Evolutionary conservation across 169 alveolate genomes (phyloP).

Genomic region (Cryptosporidium andersoni): DNA sequence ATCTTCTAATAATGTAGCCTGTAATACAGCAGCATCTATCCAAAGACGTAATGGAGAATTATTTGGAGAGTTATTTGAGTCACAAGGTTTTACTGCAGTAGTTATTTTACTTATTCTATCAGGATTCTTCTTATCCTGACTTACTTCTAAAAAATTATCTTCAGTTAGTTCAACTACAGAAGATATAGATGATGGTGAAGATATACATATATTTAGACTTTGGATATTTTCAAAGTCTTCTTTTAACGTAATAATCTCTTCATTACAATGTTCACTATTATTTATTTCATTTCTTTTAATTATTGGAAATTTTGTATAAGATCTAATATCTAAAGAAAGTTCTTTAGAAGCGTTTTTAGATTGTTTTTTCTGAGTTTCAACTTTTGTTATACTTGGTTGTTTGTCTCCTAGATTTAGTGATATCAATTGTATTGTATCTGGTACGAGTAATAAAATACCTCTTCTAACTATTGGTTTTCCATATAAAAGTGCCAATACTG

Average conservation of each 20-base stretch:
- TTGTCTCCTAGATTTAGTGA: not conserved
- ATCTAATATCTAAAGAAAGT: slow-evolving; percentile 24
- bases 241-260: not conserved
- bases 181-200: too few species aligned
- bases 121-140: too few species aligned
- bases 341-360: not conserved
- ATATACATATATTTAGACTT: too few species aligned
- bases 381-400: not conserved
- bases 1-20: slow-evolving; percentile 1
- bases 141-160: too few species aligned
- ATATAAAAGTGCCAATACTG: slow-evolving; percentile 30
- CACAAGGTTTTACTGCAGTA: too few species aligned
- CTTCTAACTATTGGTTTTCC: slow-evolving; percentile 56
- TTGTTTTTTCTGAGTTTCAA: not conserved
- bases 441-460: slow-evolving; percentile 29
- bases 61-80: too few species aligned
- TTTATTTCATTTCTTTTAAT: not conserved
- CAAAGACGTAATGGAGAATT: not conserved
- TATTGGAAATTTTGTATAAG: slow-evolving; percentile 35
- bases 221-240: not conserved
- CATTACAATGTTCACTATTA: not conserved
- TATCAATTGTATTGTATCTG: slow-evolving; percentile 45
- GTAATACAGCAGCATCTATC: slow-evolving; percentile 63
- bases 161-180: too few species aligned
- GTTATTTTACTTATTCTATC: too few species aligned